Percentiles rank a stretch among this genome's conserved stretches.
These are phyloP conservation scores for Kwoniella dejecticola DNA, from an alignment of 768 basidiomycete species.

Conservation along the genomic window DNA sequence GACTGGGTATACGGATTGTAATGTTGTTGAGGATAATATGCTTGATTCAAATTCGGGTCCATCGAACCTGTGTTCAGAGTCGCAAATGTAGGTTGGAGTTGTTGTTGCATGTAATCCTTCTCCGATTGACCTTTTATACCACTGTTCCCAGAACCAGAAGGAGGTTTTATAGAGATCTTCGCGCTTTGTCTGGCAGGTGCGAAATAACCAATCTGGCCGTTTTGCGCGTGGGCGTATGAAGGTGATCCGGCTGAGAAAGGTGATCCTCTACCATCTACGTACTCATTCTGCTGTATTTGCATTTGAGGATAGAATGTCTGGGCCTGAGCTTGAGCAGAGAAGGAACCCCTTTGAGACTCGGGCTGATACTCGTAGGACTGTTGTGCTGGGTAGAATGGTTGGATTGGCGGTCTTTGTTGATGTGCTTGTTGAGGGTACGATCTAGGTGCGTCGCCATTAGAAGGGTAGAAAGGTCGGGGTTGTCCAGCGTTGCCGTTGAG, in stretches of 20 bases:
- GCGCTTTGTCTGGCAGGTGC: slow-evolving; percentile 27
- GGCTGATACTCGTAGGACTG: slow-evolving; percentile 11
- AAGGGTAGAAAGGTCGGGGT: slow-evolving; percentile 8
- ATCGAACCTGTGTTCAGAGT: slow-evolving; percentile 1
- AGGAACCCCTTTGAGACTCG: slow-evolving; percentile 27
- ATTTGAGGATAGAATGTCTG: slow-evolving; percentile 17
- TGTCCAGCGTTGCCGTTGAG: background rate
- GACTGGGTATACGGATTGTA: slow-evolving; percentile 31
- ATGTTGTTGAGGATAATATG: slow-evolving; percentile 29
- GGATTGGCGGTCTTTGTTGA: slow-evolving; percentile 10
- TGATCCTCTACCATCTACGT: slow-evolving; percentile 19
- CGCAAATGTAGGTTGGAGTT: slow-evolving; percentile 17
- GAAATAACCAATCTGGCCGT: slow-evolving; percentile 30
- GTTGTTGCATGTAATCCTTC: background rate
- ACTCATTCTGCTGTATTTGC: slow-evolving; percentile 6
- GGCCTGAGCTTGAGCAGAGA: slow-evolving; percentile 11
- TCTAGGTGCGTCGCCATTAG: slow-evolving; percentile 3
- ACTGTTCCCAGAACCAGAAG: slow-evolving; percentile 8
- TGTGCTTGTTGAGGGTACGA: slow-evolving; percentile 5
- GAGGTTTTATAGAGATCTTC: slow-evolving; percentile 33
- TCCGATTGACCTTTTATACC: background rate
- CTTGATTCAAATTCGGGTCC: slow-evolving; percentile 5
- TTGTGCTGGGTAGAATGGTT: slow-evolving; percentile 14
- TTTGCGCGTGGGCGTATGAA: background rate
- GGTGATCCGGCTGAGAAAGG: slow-evolving; percentile 8